These are phyloP conservation scores for Paecilomyces niveus DNA, from an alignment of 2,329 filamentous ascomycete species.

Conservation along the genomic window DNA sequence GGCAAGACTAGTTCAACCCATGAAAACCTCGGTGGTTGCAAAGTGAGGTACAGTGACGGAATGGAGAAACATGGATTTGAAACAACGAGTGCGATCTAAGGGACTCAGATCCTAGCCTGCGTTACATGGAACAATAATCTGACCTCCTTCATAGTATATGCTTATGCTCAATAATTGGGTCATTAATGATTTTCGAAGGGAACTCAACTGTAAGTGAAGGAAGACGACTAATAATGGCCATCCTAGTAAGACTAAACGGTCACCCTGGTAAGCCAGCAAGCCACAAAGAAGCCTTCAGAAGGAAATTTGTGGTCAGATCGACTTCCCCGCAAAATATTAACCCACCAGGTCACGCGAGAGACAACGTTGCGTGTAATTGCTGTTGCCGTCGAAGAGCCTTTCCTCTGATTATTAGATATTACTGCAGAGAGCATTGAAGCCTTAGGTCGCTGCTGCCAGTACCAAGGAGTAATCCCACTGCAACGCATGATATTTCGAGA, in stretches of 20 bases:
- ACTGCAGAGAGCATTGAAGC: background rate
- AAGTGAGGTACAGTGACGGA: background rate
- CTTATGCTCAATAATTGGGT: background rate
- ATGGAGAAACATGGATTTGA: background rate
- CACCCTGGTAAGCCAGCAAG: too few relatives aligned
- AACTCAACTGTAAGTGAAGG: background rate
- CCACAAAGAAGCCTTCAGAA: background rate
- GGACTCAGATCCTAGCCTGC: background rate
- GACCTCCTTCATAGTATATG: background rate
- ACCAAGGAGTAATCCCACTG: background rate
- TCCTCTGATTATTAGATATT: background rate
- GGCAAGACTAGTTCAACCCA: background rate
- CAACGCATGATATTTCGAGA: background rate
- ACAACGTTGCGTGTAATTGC: background rate
- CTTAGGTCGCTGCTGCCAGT: background rate
- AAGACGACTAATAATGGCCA: too few relatives aligned
- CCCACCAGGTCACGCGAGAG: too few relatives aligned
- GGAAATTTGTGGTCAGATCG: background rate
- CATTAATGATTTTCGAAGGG: background rate
- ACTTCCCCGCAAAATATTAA: background rate
- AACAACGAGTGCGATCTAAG: background rate
- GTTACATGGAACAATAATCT: too few relatives aligned
- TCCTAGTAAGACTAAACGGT: too few relatives aligned
- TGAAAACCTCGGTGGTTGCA: background rate
- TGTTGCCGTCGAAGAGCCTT: background rate